A percentile compares a stretch with the other conserved stretches of the same genome.
These are phyloP conservation scores for Candida sanyiensis DNA, from an alignment of 805 yeast genomes.

Conservation along the genomic window DNA sequence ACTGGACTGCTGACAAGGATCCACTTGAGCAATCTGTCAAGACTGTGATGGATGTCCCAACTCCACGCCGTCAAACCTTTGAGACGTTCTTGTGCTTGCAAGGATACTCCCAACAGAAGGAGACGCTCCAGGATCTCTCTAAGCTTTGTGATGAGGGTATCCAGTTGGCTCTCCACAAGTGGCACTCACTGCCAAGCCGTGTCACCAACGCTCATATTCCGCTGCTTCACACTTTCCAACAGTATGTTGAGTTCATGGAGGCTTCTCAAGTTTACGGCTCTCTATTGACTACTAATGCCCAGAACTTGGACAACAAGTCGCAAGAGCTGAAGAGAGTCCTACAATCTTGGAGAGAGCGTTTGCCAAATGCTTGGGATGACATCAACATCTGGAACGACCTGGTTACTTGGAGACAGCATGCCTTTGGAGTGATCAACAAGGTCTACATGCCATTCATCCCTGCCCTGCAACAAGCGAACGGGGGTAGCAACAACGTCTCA, in stretches of 20 bases:
- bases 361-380: conserved; percentile 97
- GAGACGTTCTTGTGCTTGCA: conserved; percentile 92
- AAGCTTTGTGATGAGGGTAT: conserved; percentile 93
- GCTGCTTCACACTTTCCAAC: conserved; percentile 90
- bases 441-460: conserved; percentile 92
- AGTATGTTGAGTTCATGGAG: conserved; percentile 94
- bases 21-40: conserved; percentile 91
- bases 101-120: conserved; percentile 87
- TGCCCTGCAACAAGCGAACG: conserved; percentile 65
- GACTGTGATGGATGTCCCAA: conserved; percentile 97
- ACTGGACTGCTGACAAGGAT: conserved; percentile 93
- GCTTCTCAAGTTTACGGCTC: conserved; percentile 92
- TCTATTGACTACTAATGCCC: conserved; percentile 83
- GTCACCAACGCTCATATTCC: conserved; percentile 83
- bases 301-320: conserved; percentile 84
- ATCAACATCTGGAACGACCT: conserved; percentile 96
- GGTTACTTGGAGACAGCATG: conserved; percentile 98
- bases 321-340: conserved; percentile 91
- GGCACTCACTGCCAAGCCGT: conserved; percentile 82
- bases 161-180: conserved; percentile 82
- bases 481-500: conserved; percentile 65
- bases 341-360: conserved; percentile 96
- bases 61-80: conserved; percentile 92
- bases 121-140: conserved; percentile 77
- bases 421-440: conserved; percentile 91